Base-by-base conservation (phyloP, 306 rosid species). In the Ceratonia siliqua region DNA sequence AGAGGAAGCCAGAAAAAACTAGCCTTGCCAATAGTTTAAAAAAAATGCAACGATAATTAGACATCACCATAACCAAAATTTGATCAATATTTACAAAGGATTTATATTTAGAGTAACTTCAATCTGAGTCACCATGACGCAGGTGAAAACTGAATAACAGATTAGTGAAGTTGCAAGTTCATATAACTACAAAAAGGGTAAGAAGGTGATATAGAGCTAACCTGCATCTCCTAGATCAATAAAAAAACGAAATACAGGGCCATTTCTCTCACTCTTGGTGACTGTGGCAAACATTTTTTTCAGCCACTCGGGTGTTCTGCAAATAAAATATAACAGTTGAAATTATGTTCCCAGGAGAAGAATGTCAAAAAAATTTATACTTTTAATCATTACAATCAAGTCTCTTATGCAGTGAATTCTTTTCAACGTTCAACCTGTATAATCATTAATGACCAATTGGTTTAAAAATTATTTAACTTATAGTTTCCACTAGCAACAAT, bases 141-240 rank as follows among this genome's bases (percentile, higher is more conserved):
- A 22, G 45, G 46, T 39, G 32, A 56, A 24, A 75, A 48, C 56
- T 48, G n/a, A 70, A 33, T 55, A 68, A 55, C 52, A 22, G 35
- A 46, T 22, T 2, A 20, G 10, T 49, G 45, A 35, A 48, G 30
- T 58, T 25, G 79, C 62, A 79, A 50, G 64, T 11, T 73, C 4
- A 42, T 21, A 24, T 25, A 53, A 59, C 22, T 24, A 58, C 15
- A 43, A 58, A 68, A 27, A 74, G 14, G 15, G 27, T 56, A 18
- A 27, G 2, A 27, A 72, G 46, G 58, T 58, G 10, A 12, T 1
- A 45, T 61, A 56, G 56, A 77, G 45, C 80, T 65, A 82, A 95
- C 99, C 98, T 84, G 99, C 99, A 89, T 95, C 99, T 27, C 99
- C 97, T 78, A 92, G 87, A 84, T 95, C 99, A 83, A 92, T 88